phyloP scores from a whole-genome alignment of 352 stramenopile genomes.

The Phytopythium helicoides region DNA sequence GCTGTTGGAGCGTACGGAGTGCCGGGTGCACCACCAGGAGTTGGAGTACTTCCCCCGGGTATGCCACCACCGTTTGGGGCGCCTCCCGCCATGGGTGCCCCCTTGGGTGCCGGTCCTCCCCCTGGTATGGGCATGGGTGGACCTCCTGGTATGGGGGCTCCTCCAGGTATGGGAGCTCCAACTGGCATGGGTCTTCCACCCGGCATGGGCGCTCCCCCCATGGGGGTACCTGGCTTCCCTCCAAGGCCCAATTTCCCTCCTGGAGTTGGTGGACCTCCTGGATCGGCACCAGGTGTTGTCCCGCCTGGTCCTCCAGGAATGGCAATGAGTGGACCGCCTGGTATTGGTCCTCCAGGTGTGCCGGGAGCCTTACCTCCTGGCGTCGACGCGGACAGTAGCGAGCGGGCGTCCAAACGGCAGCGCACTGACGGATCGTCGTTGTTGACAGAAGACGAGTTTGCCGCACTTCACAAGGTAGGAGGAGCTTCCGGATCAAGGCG shows the following conservation, averaged over 20 bases:
- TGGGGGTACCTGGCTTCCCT: constrained; percentile 14
- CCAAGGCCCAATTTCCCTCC: constrained; percentile 12
- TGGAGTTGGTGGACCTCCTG: constrained; percentile 10
- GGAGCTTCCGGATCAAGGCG: too few relatives aligned
- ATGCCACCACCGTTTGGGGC: neutral
- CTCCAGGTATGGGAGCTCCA: constrained; percentile 12
- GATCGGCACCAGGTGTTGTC: constrained; percentile 26
- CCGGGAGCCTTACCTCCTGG: constrained; percentile 6
- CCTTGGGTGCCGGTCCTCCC: constrained; percentile 10
- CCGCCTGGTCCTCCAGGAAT: constrained; percentile 20
- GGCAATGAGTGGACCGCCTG: neutral
- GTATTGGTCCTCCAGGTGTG: neutral
- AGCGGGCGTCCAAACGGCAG: constrained; percentile 71
- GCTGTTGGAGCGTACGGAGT: neutral
- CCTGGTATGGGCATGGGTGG: constrained; percentile 9
- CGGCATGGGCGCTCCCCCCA: constrained; percentile 21
- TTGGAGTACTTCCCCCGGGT: constrained; percentile 2
- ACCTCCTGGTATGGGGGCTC: constrained; percentile 9
- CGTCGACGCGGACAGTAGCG: constrained; percentile 8
- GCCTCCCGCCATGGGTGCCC: constrained; percentile 7
- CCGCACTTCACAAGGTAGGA: constrained; percentile 69
- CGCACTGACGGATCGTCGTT: constrained; percentile 57
- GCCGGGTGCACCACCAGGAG: neutral
- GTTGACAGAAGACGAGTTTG: constrained; percentile 82
- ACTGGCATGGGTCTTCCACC: constrained; percentile 12